These are phyloP conservation scores for Drosera capensis DNA, from an alignment of 148 eudicot species.

Conservation along the genomic window DNA sequence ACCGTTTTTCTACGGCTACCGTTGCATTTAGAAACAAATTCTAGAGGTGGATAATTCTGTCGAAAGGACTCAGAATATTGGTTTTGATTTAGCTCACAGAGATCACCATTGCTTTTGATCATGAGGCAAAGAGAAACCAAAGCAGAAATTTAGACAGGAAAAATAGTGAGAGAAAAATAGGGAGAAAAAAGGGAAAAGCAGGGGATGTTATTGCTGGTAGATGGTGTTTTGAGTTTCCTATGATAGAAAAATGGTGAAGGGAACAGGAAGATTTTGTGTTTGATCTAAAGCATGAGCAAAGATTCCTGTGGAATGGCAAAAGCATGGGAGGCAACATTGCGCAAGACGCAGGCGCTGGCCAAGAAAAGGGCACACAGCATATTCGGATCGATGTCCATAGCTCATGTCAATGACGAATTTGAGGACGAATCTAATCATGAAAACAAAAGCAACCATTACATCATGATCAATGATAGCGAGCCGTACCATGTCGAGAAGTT, in stretches of 20 bases:
- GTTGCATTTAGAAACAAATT: no score
- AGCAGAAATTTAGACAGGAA: neutral
- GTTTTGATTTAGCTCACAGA: neutral
- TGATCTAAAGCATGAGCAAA: conserved; percentile 9
- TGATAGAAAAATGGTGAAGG: no score
- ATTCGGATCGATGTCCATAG: conserved; percentile 58
- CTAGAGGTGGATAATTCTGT: no score
- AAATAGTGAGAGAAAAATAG: no score
- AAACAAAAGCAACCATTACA: conserved; percentile 1
- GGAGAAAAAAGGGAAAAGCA: no score
- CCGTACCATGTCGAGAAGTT: conserved; percentile 30
- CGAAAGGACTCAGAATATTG: neutral
- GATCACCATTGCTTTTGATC: neutral
- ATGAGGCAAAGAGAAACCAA: neutral
- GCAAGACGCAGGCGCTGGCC: conserved; percentile 80
- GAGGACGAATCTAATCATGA: conserved; percentile 10
- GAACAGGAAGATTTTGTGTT: no score
- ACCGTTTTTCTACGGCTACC: no score
- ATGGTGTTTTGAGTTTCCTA: no score
- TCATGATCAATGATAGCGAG: conserved; percentile 11
- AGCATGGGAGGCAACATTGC: conserved; percentile 92
- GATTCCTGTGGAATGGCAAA: conserved; percentile 38
- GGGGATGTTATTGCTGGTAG: no score
- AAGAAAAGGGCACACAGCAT: conserved; percentile 83
- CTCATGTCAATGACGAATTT: conserved; percentile 30